Percentiles rank a stretch among this genome's conserved stretches.
phyloP scores from a whole-genome alignment of 352 stramenopile genomes.

The Globisporangium apiculatum region DNA sequence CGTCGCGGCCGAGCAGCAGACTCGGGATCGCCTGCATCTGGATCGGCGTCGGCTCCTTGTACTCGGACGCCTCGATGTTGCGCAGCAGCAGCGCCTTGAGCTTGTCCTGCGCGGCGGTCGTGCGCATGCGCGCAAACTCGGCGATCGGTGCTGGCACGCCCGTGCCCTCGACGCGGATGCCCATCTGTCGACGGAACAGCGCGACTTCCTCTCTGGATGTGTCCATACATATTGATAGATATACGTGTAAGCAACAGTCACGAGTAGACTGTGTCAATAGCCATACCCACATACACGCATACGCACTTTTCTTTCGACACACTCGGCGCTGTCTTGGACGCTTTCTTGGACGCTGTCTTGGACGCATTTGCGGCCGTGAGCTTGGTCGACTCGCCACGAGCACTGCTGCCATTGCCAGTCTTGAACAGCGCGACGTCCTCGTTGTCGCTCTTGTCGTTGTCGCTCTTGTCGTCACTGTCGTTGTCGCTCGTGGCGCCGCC shows the following conservation, averaged over 20 bases:
- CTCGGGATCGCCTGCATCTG: slow-evolving; percentile 97
- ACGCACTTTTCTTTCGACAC: slow-evolving; percentile 24
- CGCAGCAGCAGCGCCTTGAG: slow-evolving; percentile 63
- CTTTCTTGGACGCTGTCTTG: slow-evolving; percentile 9
- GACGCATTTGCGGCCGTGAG: neutral
- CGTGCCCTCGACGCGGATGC: slow-evolving; percentile 68
- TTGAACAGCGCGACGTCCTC: slow-evolving; percentile 54
- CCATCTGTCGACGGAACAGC: slow-evolving; percentile 70
- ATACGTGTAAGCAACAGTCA: neutral
- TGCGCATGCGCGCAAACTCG: slow-evolving; percentile 63
- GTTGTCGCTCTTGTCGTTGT: slow-evolving; percentile 19
- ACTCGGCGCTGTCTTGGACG: slow-evolving; percentile 15
- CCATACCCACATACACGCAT: no score
- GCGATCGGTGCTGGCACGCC: slow-evolving; percentile 65
- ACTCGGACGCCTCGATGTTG: slow-evolving; percentile 88
- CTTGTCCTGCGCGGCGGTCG: slow-evolving; percentile 30
- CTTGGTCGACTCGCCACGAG: slow-evolving; percentile 13
- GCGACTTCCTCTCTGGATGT: slow-evolving; percentile 36
- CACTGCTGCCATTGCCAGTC: slow-evolving; percentile 3
- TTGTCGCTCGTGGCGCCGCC: slow-evolving; percentile 22
- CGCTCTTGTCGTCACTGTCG: slow-evolving; percentile 6
- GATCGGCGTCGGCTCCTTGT: slow-evolving; percentile 98
- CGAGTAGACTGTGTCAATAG: neutral
- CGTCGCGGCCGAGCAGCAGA: slow-evolving; percentile 86
- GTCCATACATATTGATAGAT: no score